A percentile compares a stretch with the other conserved stretches of the same genome.
phyloP scores from a whole-genome alignment of 2,329 filamentous ascomycete species.

The Lachnellula arida region DNA sequence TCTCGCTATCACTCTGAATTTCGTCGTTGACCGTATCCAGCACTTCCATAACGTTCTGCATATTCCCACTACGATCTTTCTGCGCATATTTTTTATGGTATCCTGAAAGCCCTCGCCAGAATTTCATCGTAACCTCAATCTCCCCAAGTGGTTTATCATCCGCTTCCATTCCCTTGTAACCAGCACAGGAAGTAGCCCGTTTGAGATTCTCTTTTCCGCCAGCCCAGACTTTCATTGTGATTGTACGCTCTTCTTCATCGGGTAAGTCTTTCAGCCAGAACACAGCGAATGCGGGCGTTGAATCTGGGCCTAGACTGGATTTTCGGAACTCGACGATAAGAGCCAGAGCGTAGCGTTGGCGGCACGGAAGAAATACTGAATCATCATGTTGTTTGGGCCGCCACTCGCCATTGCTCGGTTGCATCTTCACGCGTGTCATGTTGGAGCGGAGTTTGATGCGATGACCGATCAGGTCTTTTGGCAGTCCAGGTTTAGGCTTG shows the following conservation, averaged over 20 bases:
- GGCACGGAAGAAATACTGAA: conserved; percentile 49
- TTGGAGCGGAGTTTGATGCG: conserved; percentile 54
- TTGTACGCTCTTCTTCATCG: conserved; percentile 59
- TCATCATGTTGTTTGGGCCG: conserved; percentile 41
- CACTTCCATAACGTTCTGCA: conserved; percentile 59
- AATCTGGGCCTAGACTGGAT: conserved; percentile 47
- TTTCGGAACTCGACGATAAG: conserved; percentile 56
- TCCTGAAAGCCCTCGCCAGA: conserved; percentile 49
- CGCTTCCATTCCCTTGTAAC: conserved; percentile 35
- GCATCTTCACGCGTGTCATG: conserved; percentile 52
- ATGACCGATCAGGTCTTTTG: conserved; percentile 44
- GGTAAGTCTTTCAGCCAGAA: conserved; percentile 66
- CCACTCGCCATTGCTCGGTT: conserved; percentile 45
- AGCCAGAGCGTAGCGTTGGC: conserved; percentile 55
- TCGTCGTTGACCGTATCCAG: conserved; percentile 57
- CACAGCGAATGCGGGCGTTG: conserved; percentile 56
- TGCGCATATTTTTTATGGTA: conserved; percentile 49
- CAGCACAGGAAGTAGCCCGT: conserved; percentile 44
- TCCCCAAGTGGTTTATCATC: conserved; percentile 52
- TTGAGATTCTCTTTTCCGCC: conserved; percentile 47
- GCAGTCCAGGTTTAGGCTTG: conserved; percentile 38
- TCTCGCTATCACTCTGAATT: conserved; percentile 29
- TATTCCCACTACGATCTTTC: conserved; percentile 45
- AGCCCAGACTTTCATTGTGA: conserved; percentile 61
- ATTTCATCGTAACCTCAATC: conserved; percentile 52